Evolutionary conservation across 2,329 filamentous ascomycete species (phyloP), one percentile per base, ranked within the genome.

Genomic region (Botrytis tulipae): DNA sequence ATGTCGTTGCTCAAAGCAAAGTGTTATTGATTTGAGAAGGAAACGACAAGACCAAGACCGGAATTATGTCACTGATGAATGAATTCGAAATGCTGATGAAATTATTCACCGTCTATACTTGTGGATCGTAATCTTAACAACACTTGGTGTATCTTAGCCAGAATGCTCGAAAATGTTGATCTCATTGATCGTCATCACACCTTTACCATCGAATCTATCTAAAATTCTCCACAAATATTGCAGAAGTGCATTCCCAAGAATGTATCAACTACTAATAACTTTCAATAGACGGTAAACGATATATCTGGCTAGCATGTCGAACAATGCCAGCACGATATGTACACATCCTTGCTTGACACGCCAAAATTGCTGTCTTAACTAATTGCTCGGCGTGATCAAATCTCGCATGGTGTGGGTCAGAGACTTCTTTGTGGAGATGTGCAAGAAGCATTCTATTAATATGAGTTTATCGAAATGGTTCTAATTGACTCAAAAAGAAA

Each of bases 1-100:
- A 70, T 69, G 1, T 70, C 57, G 67, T 70, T 32, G 18, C 48
- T 29, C n/a, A 70, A 57, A 57, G 51, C 14, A 9, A 57, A 70
- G 22, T 69, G 48, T 57, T 25, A 6, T 35, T 59, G 67, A 70
- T n/a, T 20, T 35, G n/a, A 32, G 48, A 35, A 20, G 22, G 16
- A 32, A 32, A 44, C 3, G 16, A 32, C 48, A 57, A 70, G 16
- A 20, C 10, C 5, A 10, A 37, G 32, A 20, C 29, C 32, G 14
- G 51, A 70, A 70, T 25, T 25, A 29, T 46, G 16, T 16, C 51
- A 70, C 35, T 70, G 25, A 59, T 42, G 35, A 59, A 70, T n/a
- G n/a, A 59, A 59, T n/a, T 37, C 7, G 32, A 9, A 59, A 57
- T 42, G 29, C 67, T 25, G 59, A 51, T 25, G 10, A 29, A 35